Base-by-base conservation (phyloP, 2,329 filamentous ascomycete genomes). In the Botryosphaeria dothidea region DNA sequence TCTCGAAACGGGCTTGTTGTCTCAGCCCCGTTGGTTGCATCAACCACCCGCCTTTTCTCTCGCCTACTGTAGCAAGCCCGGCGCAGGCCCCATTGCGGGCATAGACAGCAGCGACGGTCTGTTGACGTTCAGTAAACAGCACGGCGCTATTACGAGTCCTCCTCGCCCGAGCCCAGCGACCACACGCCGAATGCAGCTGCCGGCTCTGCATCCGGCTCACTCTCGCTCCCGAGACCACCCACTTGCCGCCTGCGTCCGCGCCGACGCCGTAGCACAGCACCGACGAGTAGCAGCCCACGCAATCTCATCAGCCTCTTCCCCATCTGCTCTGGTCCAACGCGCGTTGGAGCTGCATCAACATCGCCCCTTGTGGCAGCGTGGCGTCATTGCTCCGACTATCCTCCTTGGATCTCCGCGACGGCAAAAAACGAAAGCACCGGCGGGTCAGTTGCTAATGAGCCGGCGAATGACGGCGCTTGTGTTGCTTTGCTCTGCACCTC, bases 321-420 rank as follows among this genome's bases (percentile, higher is more conserved):
- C 31, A 15, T 38, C 36, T 3, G 36, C 52, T 4, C n/a, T 23
- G 3, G 23, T 29, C 19, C 45, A 27, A 49, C 25, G 46, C 46
- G n/a, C 29, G 49, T 36, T 34, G 27, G 15, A 34, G 52, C 36
- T 45, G 52, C 52, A 27, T 43, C 34, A 43, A 9, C 31, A 21
- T n/a, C 9, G 31, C 52, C 36, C 36, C 36, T 60, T 60, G 56
- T 60, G 56, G n/a, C 56, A 31, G 56, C 27, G 56, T 60, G 41
- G 56, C 56, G 52, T 25, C 38, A 41, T 57, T 21, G 48, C 27
- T 21, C n/a, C 31, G 49, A n/a, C 29, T 17, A 34, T 31, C 27
- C 19, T 58, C 54, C 36, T 36, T 36, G 34, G 36, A 43, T 15
- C 5, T 15, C 45, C 7, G 6, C 48, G 11, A 31, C 27, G 48